Base-by-base conservation (phyloP, 148 eudicot species). In the Limonium bicolor region DNA sequence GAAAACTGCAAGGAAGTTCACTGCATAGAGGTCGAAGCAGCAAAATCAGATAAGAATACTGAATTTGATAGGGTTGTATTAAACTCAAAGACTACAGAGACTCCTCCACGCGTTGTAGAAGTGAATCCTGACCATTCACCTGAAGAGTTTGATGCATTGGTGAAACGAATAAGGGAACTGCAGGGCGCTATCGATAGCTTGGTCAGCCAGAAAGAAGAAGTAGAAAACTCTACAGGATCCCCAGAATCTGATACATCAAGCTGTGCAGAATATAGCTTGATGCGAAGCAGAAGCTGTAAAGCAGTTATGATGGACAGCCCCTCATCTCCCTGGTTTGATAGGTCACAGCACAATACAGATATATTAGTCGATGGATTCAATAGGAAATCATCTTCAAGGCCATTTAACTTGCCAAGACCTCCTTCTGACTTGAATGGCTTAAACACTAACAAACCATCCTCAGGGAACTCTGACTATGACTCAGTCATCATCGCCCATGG, bases 1-100 rank as follows among this genome's bases (percentile, higher is more conserved):
- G 87, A 70, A 35, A 50, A 61, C 37, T 72, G 77, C 60, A 85
- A 68, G 64, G 93, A 90, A 43, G 95, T 75, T 49, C 77, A 57
- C 38, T 70, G 73, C 54, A 59, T 80, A 46, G 84, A 77, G 60
- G 55, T 56, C 23, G 63, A 68, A 46, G 68, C 55, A 19, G 27
- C 44, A 6, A 52, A 41, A 22, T 46, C 23, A 21, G 46, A 59
- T 31, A 59, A 31, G 17, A 66, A 51, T 46, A 5, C 45, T 5
- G 58, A 50, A 41, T 6, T 51, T 21, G 56, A 54, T 50, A 27
- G 45, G 30, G 19, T 23, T 2, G 33, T 29, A 28, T 14, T 36
- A 9, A 46, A 33, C 20, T 41, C 36, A 36, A 36, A 17, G 15
- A 5, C 16, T 4, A 1, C 27, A 19, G 11, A 36, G 45, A 16